Base-by-base conservation (phyloP, 805 yeast genomes). In the Starmerella sirachaensis region DNA sequence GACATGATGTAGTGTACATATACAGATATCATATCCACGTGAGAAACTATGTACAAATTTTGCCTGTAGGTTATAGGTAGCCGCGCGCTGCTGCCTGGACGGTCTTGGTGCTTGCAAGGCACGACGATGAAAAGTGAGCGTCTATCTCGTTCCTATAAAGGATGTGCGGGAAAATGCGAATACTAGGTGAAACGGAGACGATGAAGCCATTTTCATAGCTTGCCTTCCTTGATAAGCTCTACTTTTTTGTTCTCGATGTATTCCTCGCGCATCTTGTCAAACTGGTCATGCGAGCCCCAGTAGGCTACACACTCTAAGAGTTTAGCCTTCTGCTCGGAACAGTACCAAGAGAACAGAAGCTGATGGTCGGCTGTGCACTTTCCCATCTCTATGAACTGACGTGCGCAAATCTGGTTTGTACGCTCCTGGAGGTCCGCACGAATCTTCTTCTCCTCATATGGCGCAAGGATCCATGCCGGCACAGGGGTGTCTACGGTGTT, bases 381-480 rank as follows among this genome's bases (percentile, higher is more conserved):
- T 29, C 60, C 61, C 47, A 59, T 55, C 29, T 38, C 46, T 31
- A 43, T 30, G 37, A 59, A 56, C 43, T 46, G 48, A 20, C 43
- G 39, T 18, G 54, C 53, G 39, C 63, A 59, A 28, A 45, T 49
- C 29, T 48, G 38, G 32, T 58, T 51, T 12, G 62, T 51, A 41
- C 47, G 57, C 24, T 53, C 56, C 37, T 58, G 62, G 31, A 53
- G 48, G 33, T 53, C 50, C 24, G 52, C 46, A 6, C 58, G 50
- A 27, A 60, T 48, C 40, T 50, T 56, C 45, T 54, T 57, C 38
- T 60, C 64, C 31, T 60, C 63, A 42, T 54, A 41, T 3, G 63
- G 64, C 6, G 63, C 58, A 27, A 60, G 47, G 34, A 60, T 52
- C 63, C 63, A 60, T n/a, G 54, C 48, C 3, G 63, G 63, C 7